Conservation (phyloP, 2,329 filamentous ascomycete species). For the Colletotrichum sp. region DNA sequence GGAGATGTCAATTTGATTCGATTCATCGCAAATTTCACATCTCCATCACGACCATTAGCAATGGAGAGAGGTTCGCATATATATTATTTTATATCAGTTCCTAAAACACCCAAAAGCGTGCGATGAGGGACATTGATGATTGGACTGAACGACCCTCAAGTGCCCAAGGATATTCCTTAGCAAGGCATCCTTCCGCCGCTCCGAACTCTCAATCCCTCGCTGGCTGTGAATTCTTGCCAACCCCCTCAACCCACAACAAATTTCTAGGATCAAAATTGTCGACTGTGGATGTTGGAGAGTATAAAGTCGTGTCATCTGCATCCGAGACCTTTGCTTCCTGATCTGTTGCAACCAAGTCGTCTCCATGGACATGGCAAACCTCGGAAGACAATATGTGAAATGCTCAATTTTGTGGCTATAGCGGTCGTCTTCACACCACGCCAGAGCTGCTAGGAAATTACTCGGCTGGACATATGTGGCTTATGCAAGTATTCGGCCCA, state of each 20-base stretch:
- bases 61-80: neutral
- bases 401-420: neutral
- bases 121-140: neutral
- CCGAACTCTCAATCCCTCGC: rapidly evolving
- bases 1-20: rapidly evolving
- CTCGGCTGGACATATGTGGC: neutral
- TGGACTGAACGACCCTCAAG: neutral
- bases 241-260: rapidly evolving
- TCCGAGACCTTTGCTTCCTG: neutral
- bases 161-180: too few species aligned
- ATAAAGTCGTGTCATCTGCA: neutral
- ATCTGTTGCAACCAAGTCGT: neutral
- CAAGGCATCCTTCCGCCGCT: neutral
- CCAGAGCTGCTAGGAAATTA: rapidly evolving
- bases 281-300: neutral
- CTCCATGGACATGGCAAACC: too few species aligned
- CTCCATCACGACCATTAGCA: neutral
- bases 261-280: rapidly evolving
- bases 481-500: neutral
- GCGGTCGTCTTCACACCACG: neutral
- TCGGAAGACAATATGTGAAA: rapidly evolving
- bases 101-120: neutral
- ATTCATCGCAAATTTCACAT: rapidly evolving
- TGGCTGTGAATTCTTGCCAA: neutral
- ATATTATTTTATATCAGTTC: rapidly evolving